Evolutionary conservation across 768 basidiomycete species (phyloP), one percentile per base, ranked within the genome.

Genomic region (Galerina sulciceps): DNA sequence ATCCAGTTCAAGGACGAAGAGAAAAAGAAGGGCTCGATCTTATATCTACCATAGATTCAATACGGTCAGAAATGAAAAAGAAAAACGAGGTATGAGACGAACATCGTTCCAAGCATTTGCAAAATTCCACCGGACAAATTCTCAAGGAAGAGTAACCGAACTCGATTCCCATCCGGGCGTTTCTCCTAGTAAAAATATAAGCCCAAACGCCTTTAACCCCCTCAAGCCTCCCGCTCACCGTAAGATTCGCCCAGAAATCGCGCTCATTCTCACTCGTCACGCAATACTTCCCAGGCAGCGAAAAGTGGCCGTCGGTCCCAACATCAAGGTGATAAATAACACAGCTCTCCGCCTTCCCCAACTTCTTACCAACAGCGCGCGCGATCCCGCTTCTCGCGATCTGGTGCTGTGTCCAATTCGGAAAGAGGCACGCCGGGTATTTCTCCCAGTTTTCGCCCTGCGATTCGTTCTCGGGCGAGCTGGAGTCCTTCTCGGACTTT

Each of bases 1-100:
- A 88, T 88, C 84, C 84, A 85, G 57, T 82, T 85, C 2, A 85
- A 60, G n/a, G 83, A 84, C 0, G 85, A 86, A 5, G 84, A 84
- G 62, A 83, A 87, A 70, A 85, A 87, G 67, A 86, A 86, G 0
- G 86, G 86, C 63, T 87, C 85, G 43, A 87, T 79, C 23, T 76
- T 73, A 56, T 80, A 84, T 65, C 85, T 81, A 23, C 14, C 9
- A 46, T 2, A 42, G 15, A 37, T n/a, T 53, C 22, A 38, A 52
- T 22, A 20, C 22, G 37, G 31, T 36, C 8, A 46, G 35, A 15
- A 20, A 40, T 52, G 22, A n/a, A 13, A 26, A 43, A 8, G 31
- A 26, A 20, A 20, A 22, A 20, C 11, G 37, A 23, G 9, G 15
- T n/a, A 40, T 15, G 53, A 13, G 35, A 45, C 46, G 31, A 13